Base-by-base conservation (phyloP, 331 rosid genomes). In the Spiraea crenata region DNA sequence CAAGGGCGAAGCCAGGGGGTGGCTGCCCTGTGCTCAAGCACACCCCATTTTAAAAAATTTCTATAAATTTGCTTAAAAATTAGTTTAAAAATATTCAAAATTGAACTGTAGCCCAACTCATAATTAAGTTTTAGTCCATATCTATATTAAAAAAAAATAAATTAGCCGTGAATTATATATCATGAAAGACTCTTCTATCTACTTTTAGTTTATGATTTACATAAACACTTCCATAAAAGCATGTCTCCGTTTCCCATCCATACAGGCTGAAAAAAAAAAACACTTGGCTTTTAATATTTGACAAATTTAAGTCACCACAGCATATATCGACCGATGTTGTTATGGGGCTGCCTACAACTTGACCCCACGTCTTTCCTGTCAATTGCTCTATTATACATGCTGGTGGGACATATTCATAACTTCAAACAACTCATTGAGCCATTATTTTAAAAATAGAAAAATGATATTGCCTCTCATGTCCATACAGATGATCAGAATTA, bases 321-420 rank as follows among this genome's bases (percentile, higher is more conserved):
- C 17, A 7, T 58, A 58, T 3, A 15, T 7, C 13, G 64, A 55
- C 25, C 19, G 6, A 49, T 49, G 14, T 49, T 15, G 7, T 17
- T 11, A 2, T 1, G 16, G 41, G 41, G 16, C 60, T 3, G 14
- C 49, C 17, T 13, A 58, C n/a, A 51, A 31, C 78, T 17, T 55
- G 67, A 8, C 72, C 37, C 72, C 37, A 46, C 61, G 73, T 14
- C 54, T 25, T 25, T 19, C 20, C 25, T 61, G 67, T 49, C 48
- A 41, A 56, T 34, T 7, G 37, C 52, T 41, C 17, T 4, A 57
- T 12, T 57, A 57, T 39, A 11, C 9, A 9, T n/a, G 68, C 19
- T 9, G 45, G 55, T 73, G 71, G 63, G n/a, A 17, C 20, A 46
- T 37, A 48, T 71, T n/a, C 41, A 13, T n/a, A 59, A 72, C 48